phyloP scores from a whole-genome alignment of 2,329 filamentous ascomycete species.

The Phoma sp. region DNA sequence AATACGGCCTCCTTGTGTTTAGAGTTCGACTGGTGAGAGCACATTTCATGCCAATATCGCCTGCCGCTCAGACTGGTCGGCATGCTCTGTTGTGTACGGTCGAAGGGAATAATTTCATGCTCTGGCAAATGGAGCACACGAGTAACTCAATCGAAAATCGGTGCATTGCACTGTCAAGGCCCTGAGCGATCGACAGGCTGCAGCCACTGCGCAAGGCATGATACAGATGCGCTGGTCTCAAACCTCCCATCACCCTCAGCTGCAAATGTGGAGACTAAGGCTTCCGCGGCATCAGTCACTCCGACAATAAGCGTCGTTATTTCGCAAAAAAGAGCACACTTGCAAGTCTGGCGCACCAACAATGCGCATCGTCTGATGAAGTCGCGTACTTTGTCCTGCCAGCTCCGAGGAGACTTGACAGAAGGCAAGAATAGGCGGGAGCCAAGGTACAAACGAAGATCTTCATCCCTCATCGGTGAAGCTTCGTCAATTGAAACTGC shows the following conservation, averaged over 20 bases:
- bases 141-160: too few relatives aligned
- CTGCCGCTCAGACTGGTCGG: constrained; percentile 21
- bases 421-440: too few relatives aligned
- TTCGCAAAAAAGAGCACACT: constrained; percentile 35
- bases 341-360: constrained; percentile 36
- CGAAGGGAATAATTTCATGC: constrained; percentile 17
- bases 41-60: constrained; percentile 25
- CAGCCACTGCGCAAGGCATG: too few relatives aligned
- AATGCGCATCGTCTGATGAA: constrained; percentile 41
- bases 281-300: constrained; percentile 41
- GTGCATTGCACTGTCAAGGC: too few relatives aligned
- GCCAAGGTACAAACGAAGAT: too few relatives aligned
- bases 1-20: neutral
- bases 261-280: constrained; percentile 24
- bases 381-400: constrained; percentile 15
- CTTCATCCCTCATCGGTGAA: too few relatives aligned
- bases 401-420: too few relatives aligned
- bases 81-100: constrained; percentile 31
- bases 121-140: too few relatives aligned
- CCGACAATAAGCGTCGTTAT: constrained; percentile 32
- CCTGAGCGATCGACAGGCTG: too few relatives aligned
- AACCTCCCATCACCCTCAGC: too few relatives aligned
- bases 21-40: constrained; percentile 28
- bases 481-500: too few relatives aligned
- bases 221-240: too few relatives aligned